Percentiles rank a stretch among this genome's conserved stretches.
These are phyloP conservation scores for Rhododendron vialii DNA, from an alignment of 148 eudicot species.

Conservation along the genomic window DNA sequence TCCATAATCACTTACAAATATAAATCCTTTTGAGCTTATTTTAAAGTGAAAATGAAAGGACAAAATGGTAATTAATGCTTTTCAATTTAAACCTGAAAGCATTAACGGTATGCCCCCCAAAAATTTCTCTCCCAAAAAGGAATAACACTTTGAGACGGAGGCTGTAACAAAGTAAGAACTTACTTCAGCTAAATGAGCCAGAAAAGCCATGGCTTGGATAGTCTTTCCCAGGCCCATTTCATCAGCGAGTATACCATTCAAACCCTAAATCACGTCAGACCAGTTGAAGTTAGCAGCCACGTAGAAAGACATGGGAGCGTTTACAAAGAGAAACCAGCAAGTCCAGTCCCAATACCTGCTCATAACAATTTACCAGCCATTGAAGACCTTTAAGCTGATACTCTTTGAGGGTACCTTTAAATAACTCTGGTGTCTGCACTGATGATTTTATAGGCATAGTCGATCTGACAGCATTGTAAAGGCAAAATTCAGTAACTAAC, in stretches of 20 bases:
- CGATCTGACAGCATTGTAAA: constrained; percentile 45
- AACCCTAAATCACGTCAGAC: constrained; percentile 50
- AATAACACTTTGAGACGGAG: neutral
- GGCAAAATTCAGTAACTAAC: constrained; percentile 9
- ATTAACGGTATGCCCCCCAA: neutral
- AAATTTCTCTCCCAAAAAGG: neutral
- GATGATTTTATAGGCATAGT: constrained; percentile 95
- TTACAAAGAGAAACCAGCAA: neutral
- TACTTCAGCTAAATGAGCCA: constrained; percentile 99
- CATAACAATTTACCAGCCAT: constrained; percentile 99
- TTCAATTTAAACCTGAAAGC: neutral
- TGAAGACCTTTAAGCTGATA: constrained; percentile 98
- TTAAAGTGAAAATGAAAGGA: neutral
- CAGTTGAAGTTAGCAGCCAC: neutral
- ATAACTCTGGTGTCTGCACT: constrained; percentile 81
- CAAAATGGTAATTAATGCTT: neutral
- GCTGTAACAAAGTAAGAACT: constrained; percentile 12
- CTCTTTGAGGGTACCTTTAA: constrained; percentile 90
- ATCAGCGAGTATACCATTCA: constrained; percentile 98
- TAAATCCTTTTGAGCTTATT: neutral
- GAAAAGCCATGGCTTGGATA: constrained; percentile 97
- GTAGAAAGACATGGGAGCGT: neutral
- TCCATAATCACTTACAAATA: neutral
- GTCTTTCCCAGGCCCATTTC: constrained; percentile 99
- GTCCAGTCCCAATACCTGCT: constrained; percentile 54